These are phyloP conservation scores for Saccharomycopsis sp. DNA, from an alignment of 805 yeast genomes.

Conservation along the genomic window DNA sequence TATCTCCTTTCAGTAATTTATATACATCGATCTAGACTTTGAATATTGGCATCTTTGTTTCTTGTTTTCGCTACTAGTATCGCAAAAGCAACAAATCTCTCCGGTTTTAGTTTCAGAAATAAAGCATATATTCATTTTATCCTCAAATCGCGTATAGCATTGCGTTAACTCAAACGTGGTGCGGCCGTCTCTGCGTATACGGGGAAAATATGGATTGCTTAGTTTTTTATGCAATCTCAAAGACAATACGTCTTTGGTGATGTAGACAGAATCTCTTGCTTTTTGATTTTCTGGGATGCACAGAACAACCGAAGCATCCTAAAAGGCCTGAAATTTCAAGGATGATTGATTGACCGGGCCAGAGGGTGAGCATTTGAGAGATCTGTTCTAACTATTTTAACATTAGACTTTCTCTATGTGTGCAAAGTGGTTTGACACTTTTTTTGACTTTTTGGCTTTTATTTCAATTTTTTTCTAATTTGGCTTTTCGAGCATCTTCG, in stretches of 20 bases:
- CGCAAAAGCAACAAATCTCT: neutral
- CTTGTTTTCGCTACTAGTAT: no score
- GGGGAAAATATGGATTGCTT: neutral
- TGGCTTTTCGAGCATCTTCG: neutral
- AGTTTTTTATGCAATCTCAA: neutral
- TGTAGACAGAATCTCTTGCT: no score
- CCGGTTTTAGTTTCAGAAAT: neutral
- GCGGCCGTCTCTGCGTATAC: neutral
- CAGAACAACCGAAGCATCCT: neutral
- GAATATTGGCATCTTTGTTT: no score
- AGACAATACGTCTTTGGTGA: no score
- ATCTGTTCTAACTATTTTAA: neutral
- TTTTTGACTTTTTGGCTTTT: neutral
- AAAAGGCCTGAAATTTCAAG: neutral
- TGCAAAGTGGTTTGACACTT: neutral
- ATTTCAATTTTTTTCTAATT: no score
- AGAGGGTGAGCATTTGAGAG: neutral
- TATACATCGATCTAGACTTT: neutral
- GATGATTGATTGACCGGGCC: neutral
- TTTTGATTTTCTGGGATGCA: neutral
- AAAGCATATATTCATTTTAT: neutral
- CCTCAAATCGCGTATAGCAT: neutral
- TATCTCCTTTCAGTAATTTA: neutral
- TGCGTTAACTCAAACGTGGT: neutral
- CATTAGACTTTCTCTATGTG: neutral